These are phyloP conservation scores for Tetracladium maxilliforme DNA, from an alignment of 2,329 filamentous ascomycete species.

Conservation along the genomic window DNA sequence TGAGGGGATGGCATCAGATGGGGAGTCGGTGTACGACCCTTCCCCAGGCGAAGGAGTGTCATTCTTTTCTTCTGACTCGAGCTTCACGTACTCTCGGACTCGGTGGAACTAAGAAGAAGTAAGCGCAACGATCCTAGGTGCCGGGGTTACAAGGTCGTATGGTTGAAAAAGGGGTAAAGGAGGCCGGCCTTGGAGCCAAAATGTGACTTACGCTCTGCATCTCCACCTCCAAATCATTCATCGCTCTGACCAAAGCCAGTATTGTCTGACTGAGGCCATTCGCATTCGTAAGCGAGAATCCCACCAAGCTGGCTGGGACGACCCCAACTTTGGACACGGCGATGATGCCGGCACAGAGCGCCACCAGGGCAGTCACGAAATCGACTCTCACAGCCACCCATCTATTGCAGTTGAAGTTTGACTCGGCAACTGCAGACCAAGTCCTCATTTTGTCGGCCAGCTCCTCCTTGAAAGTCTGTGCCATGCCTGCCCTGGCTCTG, in stretches of 20 bases:
- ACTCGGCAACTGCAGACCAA: constrained; percentile 29
- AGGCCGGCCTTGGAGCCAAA: too few relatives aligned
- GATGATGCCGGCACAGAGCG: constrained; percentile 33
- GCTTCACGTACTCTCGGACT: constrained; percentile 30
- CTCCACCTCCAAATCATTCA: constrained; percentile 9
- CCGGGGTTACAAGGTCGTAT: too few relatives aligned
- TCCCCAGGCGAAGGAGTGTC: constrained; percentile 16
- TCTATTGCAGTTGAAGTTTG: constrained; percentile 39
- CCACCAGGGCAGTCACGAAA: constrained; percentile 35
- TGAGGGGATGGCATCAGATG: constrained; percentile 20
- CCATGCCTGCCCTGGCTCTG: constrained; percentile 32
- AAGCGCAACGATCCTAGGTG: too few relatives aligned
- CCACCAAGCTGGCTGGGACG: constrained; percentile 35
- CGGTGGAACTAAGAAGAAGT: constrained; percentile 30
- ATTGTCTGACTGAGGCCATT: constrained; percentile 4
- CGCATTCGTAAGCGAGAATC: constrained; percentile 34
- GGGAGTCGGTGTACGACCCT: constrained; percentile 23
- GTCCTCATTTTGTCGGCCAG: constrained; percentile 33
- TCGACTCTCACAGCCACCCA: constrained; percentile 41
- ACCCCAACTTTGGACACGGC: constrained; percentile 30
- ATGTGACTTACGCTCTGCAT: too few relatives aligned
- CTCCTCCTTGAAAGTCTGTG: constrained; percentile 27
- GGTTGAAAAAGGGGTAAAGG: too few relatives aligned
- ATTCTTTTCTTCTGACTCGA: constrained; percentile 27
- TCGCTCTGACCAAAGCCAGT: constrained; percentile 3